Evolutionary conservation across 805 yeast genomes (phyloP), one percentile per base, ranked within the genome.

Genomic region (Limtongozyma cylindracea): DNA sequence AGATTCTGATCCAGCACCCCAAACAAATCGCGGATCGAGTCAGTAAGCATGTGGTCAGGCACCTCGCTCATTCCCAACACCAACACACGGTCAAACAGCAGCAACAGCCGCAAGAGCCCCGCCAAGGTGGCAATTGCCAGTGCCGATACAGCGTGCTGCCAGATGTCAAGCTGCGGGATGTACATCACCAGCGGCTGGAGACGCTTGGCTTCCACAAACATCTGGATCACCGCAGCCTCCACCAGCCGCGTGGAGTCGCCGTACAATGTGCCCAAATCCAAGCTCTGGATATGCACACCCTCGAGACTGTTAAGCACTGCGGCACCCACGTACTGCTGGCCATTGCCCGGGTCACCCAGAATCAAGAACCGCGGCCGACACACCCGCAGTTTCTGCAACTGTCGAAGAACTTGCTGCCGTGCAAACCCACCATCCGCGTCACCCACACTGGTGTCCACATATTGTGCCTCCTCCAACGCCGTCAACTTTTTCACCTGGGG

Each of bases 181-280:
- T 61, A 72, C 3, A 88, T 47, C 10, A 88, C 69, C 6, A 92
- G 61, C 0, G 96, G 98, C 27, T 73, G 72, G 29, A 84, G 91
- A 36, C 91, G 61, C 30, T 74, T 61, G 5, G 91, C 88, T 43
- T 88, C 98, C 12, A 72, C 53, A 34, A 88, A 70, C 19, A 73
- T 56, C 37, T 77, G 93, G 14, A 84, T 74, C 11, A 80, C 56
- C 1, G 73, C 58, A 35, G 77, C 71, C 39, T 88, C 98, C 2
- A 84, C 68, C 0, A 91, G 62, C 33, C 76, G 51, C 0, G 78
- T 63, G 6, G 84, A 53, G 33, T 84, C 95, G 9, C 78, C 64
- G 29, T 67, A 65, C 24, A 88, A 38, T 6, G 69, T 55, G 2
- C 80, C 73, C 25, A 88, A 47, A 38, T 88, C 98, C 19, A 88